phyloP scores from a whole-genome alignment of 2,329 filamentous ascomycete species.

The Chalara sp. region DNA sequence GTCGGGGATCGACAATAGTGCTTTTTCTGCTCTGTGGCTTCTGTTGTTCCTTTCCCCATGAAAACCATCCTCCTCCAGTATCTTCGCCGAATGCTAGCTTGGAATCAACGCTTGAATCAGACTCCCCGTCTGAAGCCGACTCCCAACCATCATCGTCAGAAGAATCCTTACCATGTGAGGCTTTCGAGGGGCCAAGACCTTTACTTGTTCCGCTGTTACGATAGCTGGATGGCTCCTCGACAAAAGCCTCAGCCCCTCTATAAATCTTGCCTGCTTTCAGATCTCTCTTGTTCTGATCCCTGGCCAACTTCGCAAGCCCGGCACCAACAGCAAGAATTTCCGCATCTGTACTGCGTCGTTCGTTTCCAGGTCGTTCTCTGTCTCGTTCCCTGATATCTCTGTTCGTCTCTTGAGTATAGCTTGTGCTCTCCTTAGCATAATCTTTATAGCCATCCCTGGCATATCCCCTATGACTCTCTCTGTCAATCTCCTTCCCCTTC shows the following conservation, averaged over 20 bases:
- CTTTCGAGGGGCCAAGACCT: conserved; percentile 20
- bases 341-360: conserved; percentile 32
- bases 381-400: conserved; percentile 2
- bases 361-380: conserved; percentile 1
- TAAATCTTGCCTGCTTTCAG: conserved; percentile 26
- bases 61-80: conserved; percentile 27
- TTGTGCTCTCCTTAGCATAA: conserved; percentile 14
- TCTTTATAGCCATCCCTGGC: background rate
- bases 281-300: conserved; percentile 29
- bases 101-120: conserved; percentile 44
- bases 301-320: conserved; percentile 38
- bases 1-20: conserved; percentile 48
- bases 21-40: conserved; percentile 32
- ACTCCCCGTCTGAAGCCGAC: conserved; percentile 47
- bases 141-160: conserved; percentile 50
- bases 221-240: conserved; percentile 5
- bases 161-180: conserved; percentile 23
- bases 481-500: conserved; percentile 21
- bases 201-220: conserved; percentile 13
- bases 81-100: conserved; percentile 52
- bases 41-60: conserved; percentile 26
- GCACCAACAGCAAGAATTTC: conserved; percentile 41
- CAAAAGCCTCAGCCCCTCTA: conserved; percentile 11
- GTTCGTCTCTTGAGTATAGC: background rate
- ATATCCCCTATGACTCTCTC: conserved; percentile 14